Conservation (phyloP, 2,329 filamentous ascomycete species). For the Cucurbitaria berberidis region DNA sequence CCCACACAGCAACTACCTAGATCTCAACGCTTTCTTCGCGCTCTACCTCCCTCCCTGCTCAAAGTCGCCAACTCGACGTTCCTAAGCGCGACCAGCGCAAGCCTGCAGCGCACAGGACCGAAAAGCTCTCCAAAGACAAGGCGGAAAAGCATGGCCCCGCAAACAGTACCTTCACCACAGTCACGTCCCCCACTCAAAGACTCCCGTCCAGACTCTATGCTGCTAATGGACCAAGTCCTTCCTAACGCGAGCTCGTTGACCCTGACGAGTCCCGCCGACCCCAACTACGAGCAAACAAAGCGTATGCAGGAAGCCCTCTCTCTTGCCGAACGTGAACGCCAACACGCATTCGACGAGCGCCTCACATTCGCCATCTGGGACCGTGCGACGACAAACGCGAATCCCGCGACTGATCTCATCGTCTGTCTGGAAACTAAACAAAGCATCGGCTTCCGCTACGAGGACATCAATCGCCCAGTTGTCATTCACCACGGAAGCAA, state of each 20-base stretch:
- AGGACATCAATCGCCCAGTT: conserved; percentile 89
- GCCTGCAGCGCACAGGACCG: conserved; percentile 63
- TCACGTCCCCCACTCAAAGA: conserved; percentile 37
- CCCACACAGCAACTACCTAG: conserved; percentile 88
- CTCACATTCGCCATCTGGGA: conserved; percentile 96
- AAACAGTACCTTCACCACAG: conserved; percentile 15
- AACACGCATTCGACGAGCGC: conserved; percentile 78
- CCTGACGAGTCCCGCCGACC: conserved; percentile 35
- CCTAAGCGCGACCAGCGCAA: conserved; percentile 88
- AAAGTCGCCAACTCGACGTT: conserved; percentile 96
- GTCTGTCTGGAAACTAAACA: conserved; percentile 91
- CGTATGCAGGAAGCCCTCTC: conserved; percentile 60
- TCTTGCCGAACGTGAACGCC: conserved; percentile 72
- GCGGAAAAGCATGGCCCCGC: conserved; percentile 37
- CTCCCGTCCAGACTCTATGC: conserved; percentile 54
- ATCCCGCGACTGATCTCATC: conserved; percentile 90
- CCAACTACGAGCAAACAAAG: conserved; percentile 39
- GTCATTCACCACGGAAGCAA: conserved; percentile 93
- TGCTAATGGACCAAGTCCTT: conserved; percentile 57
- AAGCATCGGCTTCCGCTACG: conserved; percentile 93
- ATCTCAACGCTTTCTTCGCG: conserved; percentile 87
- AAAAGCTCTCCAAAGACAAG: conserved; percentile 57
- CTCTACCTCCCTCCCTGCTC: conserved; percentile 85
- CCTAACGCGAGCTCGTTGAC: conserved; percentile 48
- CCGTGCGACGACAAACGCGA: conserved; percentile 85